Conservation (phyloP, 768 basidiomycete species). For the Galerina marginata region DNA sequence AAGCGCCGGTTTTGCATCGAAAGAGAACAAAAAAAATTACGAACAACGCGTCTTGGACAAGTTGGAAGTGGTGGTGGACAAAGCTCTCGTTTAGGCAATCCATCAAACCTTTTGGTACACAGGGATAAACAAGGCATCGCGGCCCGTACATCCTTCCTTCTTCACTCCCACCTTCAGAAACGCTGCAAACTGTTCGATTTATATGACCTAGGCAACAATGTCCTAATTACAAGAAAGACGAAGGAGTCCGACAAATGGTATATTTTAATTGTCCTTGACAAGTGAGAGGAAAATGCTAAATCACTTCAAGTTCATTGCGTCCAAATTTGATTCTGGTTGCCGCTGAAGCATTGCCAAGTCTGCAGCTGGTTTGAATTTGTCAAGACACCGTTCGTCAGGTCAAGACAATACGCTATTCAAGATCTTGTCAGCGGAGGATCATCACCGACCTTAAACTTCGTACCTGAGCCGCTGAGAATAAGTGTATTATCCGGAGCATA, state of each 20-base stretch:
- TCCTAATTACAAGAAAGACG: no score
- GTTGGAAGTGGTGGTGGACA: no score
- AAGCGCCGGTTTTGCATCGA: slow-evolving; percentile 2
- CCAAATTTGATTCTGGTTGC: slow-evolving; percentile 34
- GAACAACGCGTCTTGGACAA: neutral
- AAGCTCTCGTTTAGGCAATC: no score
- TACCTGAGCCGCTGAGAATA: slow-evolving; percentile 13
- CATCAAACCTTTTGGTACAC: no score
- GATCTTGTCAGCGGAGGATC: neutral
- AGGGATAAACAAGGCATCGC: no score
- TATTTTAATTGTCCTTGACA: neutral
- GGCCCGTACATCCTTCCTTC: no score
- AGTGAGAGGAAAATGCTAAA: neutral
- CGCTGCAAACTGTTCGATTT: no score
- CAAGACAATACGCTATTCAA: slow-evolving; percentile 30
- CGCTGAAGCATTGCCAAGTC: slow-evolving; percentile 30
- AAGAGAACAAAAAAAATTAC: neutral
- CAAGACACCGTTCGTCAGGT: slow-evolving; percentile 29
- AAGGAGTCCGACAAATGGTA: no score
- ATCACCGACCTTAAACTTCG: neutral
- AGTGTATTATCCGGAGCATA: slow-evolving; percentile 16
- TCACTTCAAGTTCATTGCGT: slow-evolving; percentile 17
- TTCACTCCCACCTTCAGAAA: no score
- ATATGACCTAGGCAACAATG: no score
- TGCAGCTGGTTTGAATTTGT: slow-evolving; percentile 34